Base-by-base conservation (phyloP, 352 stramenopile genomes). In the Thalassiosira oceanica region DNA sequence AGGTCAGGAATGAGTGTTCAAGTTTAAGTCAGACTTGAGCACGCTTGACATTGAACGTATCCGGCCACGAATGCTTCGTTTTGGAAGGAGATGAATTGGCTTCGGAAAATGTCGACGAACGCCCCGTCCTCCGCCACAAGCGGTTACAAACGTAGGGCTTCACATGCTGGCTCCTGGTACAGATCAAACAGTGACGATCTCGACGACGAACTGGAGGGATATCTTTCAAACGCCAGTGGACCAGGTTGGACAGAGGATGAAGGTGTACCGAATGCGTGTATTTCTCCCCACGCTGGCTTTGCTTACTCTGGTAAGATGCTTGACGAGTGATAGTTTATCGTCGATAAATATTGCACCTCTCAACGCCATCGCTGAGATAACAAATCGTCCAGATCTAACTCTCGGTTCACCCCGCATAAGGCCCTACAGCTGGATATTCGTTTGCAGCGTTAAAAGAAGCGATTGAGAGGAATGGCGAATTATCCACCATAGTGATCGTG, bases 271-370 rank as follows among this genome's bases (percentile, higher is more conserved):
- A 74, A 60, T 35, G 73, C 66, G 29, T 74, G 86, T 6, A 85
- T 91, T 58, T 78, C 41, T 46, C 84, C 84, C 21, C 84, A 91
- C 77, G 84, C 84, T 27, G 84, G 84, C 35, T 91, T 82, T 73
- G 57, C 39, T 29, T 98, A 98, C 76, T 97, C 93, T 23, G 95
- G n/a, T n/a, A n/a, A n/a, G n/a, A n/a, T n/a, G n/a, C n/a, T n/a
- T n/a, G n/a, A n/a, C n/a, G n/a, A n/a, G n/a, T n/a, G n/a, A n/a
- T n/a, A n/a, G n/a, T n/a, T n/a, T n/a, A n/a, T n/a, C n/a, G n/a
- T n/a, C n/a, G n/a, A n/a, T n/a, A n/a, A n/a, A n/a, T n/a, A n/a
- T n/a, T n/a, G n/a, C n/a, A n/a, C n/a, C n/a, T n/a, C n/a, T n/a
- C n/a, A n/a, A n/a, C n/a, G n/a, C n/a, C n/a, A n/a, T n/a, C n/a